These are phyloP conservation scores for Tolypocladium inflatum DNA, from an alignment of 2,329 filamentous ascomycete species.

Conservation along the genomic window DNA sequence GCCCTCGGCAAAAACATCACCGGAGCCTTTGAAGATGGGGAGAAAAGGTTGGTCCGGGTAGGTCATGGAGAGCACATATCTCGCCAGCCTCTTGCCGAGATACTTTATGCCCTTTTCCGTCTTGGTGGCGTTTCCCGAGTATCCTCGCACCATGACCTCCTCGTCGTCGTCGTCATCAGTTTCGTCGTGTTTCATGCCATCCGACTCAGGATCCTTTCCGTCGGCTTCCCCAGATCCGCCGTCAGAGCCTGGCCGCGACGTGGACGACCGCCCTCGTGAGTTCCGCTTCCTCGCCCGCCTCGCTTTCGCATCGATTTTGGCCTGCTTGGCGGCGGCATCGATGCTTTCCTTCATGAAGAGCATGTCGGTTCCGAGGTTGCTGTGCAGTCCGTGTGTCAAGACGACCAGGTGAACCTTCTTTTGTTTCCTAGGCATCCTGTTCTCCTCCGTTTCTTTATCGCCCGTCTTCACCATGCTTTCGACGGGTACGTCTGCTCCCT, in stretches of 20 bases:
- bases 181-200: slow-evolving; percentile 29
- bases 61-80: slow-evolving; percentile 80
- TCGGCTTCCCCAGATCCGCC: slow-evolving; percentile 8
- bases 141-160: slow-evolving; percentile 82
- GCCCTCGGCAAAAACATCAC: slow-evolving; percentile 31
- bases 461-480: slow-evolving; percentile 24
- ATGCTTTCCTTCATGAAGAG: slow-evolving; percentile 96
- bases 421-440: slow-evolving; percentile 36
- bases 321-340: slow-evolving; percentile 69
- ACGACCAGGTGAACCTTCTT: slow-evolving; percentile 87
- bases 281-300: slow-evolving; percentile 42
- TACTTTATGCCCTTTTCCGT: slow-evolving; percentile 97
- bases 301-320: slow-evolving; percentile 57
- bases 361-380: slow-evolving; percentile 94
- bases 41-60: slow-evolving; percentile 89
- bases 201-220: slow-evolving; percentile 11
- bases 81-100: slow-evolving; percentile 85
- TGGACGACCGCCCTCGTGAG: slow-evolving; percentile 1
- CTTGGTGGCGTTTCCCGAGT: slow-evolving; percentile 77
- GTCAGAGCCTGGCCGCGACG: neutral
- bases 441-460: slow-evolving; percentile 16
- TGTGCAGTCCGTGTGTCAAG: slow-evolving; percentile 88
- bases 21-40: slow-evolving; percentile 46
- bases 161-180: slow-evolving; percentile 64
- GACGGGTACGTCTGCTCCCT: slow-evolving; percentile 19